Base-by-base conservation (phyloP, 2,329 filamentous ascomycete genomes). In the Aspergillus sp. region DNA sequence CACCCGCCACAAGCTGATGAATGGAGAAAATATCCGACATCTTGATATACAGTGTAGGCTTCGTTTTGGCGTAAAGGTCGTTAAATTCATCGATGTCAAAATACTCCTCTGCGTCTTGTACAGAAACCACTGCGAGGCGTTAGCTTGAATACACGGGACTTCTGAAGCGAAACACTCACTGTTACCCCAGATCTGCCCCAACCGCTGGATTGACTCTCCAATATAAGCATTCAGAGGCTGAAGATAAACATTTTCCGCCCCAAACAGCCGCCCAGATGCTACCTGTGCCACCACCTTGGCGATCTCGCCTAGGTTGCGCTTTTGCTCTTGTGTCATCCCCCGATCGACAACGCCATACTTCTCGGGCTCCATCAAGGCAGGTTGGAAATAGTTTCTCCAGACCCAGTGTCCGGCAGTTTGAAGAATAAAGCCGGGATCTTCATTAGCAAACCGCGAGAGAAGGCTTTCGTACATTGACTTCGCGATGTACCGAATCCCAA, bases 21-120 rank as follows among this genome's bases (percentile, higher is more conserved):
- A 99, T 93, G 45, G 93, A 89, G 70, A 99, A 97, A 52, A 99
- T 92, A 69, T 99, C 94, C 14, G 89, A 84, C 83, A 99, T 93
- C 76, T 99, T 99, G 78, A 99, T 96, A 76, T 97, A 99, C n/a
- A 99, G 80, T 0, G 93, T 97, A 6, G 94, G 94, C 73, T 96
- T 96, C 58, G 91, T 94, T 70, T 95, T 92, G 51, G 93, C 89
- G 68, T 97, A 97, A 6, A 99, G 81, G 66, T 99, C 94, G 68
- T 96, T 97, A 82, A 94, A 99, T 70, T 97, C 94, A 68, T 99
- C 94, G 68, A 99, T 96, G 71, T 97, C 92, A 67, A 97, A 99
- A 20, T 94, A 94, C 48, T 84, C 82, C 72, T 99, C 94, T 0
- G 90, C 89, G 63, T 94, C 87, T 13, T 88, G 85, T 11, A 97